Percentiles rank a stretch among this genome's conserved stretches.
phyloP scores from a whole-genome alignment of 768 basidiomycete species.

The Nidularia pulvinata region DNA sequence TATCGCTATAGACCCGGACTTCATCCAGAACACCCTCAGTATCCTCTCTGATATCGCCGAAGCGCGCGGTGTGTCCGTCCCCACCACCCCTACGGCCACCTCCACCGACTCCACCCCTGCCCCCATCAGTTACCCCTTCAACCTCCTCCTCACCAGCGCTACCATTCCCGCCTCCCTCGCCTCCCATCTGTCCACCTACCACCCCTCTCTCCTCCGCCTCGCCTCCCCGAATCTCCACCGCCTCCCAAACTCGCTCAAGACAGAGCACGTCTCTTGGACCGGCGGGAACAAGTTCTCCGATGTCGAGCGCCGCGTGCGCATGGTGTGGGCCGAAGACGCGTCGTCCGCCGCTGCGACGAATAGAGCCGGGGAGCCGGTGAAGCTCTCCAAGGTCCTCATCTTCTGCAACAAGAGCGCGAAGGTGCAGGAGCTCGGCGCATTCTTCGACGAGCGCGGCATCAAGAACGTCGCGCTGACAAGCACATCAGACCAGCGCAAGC shows the following conservation, averaged over 20 bases:
- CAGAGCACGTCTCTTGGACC: slow-evolving; percentile 75
- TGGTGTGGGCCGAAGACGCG: slow-evolving; percentile 76
- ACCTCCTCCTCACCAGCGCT: slow-evolving; percentile 81
- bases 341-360: slow-evolving; percentile 12
- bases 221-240: slow-evolving; percentile 81
- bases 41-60: slow-evolving; percentile 71
- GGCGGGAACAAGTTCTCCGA: slow-evolving; percentile 83
- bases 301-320: slow-evolving; percentile 70
- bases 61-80: slow-evolving; percentile 52
- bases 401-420: slow-evolving; percentile 82
- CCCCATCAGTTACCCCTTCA: slow-evolving; percentile 67
- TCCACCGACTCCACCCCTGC: slow-evolving; percentile 9
- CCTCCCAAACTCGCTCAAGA: slow-evolving; percentile 67
- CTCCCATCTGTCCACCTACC: slow-evolving; percentile 57
- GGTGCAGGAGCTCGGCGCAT: slow-evolving; percentile 59
- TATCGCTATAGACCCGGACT: slow-evolving; percentile 69
- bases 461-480: slow-evolving; percentile 68
- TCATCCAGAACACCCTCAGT: slow-evolving; percentile 68
- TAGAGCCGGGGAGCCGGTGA: slow-evolving; percentile 12
- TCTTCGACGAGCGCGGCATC: slow-evolving; percentile 61
- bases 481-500: slow-evolving; percentile 50
- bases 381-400: slow-evolving; percentile 70
- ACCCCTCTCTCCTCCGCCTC: slow-evolving; percentile 68
- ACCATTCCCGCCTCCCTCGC: slow-evolving; percentile 83
- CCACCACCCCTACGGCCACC: slow-evolving; percentile 15